A percentile compares a stretch with the other conserved stretches of the same genome.
Conservation (phyloP, 2,329 filamentous ascomycete genomes). For the Alternaria viburni region DNA sequence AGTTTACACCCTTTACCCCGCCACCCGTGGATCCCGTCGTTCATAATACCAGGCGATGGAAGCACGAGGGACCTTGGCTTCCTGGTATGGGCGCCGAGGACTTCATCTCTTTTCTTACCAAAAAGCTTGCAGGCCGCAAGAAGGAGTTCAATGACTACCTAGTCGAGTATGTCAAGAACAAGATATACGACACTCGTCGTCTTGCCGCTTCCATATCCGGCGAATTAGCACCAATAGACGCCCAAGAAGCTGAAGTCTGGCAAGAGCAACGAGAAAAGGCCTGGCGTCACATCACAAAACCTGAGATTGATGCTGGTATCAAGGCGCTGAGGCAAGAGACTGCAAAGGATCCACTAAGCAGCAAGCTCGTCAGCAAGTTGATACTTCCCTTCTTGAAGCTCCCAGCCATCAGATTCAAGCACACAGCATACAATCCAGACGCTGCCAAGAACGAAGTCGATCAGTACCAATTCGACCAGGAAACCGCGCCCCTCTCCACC, state of each 20-base stretch:
- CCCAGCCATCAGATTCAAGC: constrained; percentile 49
- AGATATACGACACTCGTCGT: constrained; percentile 40
- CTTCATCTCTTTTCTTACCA: constrained; percentile 58
- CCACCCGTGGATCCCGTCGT: constrained; percentile 28
- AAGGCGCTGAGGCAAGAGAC: constrained; percentile 55
- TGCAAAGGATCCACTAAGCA: constrained; percentile 53
- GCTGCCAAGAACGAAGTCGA: constrained; percentile 39
- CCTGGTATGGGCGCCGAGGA: constrained; percentile 62
- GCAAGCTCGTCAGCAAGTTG: constrained; percentile 57
- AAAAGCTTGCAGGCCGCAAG: constrained; percentile 50
- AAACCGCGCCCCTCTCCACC: constrained; percentile 59
- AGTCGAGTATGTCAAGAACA: constrained; percentile 38
- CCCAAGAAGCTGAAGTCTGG: constrained; percentile 29
- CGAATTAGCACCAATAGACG: constrained; percentile 29
- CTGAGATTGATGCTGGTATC: constrained; percentile 37
- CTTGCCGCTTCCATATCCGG: constrained; percentile 21
- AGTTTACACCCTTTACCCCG: constrained; percentile 28
- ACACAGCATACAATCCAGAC: constrained; percentile 19
- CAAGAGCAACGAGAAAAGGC: constrained; percentile 25
- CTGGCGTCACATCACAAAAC: constrained; percentile 35
- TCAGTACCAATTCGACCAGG: constrained; percentile 35
- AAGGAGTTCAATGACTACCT: constrained; percentile 41
- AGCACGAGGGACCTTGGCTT: constrained; percentile 65
- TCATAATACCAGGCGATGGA: constrained; percentile 55
- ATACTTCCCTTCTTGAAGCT: constrained; percentile 65